Conservation (phyloP, 2,329 filamentous ascomycete species). For the Ceratocystis diversiconidia region DNA sequence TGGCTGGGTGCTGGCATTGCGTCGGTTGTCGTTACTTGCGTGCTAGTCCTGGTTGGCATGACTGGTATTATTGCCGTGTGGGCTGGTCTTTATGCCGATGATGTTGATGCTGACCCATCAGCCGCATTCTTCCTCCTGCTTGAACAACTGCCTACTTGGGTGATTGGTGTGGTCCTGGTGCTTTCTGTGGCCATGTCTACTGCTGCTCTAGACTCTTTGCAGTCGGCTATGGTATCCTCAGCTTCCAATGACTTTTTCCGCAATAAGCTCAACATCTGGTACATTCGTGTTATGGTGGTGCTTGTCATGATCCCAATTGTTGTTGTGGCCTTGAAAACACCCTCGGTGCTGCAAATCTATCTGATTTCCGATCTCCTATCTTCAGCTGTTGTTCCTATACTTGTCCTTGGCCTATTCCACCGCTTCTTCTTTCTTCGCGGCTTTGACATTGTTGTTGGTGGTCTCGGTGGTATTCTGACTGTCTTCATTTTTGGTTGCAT, state of each 20-base stretch:
- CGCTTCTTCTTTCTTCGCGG: constrained; percentile 65
- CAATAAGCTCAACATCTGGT: constrained; percentile 64
- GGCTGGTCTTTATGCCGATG: constrained; percentile 57
- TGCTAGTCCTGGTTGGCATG: constrained; percentile 58
- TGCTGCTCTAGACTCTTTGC: constrained; percentile 65
- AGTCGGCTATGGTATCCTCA: constrained; percentile 73
- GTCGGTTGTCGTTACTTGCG: constrained; percentile 47
- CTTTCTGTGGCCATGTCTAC: constrained; percentile 67
- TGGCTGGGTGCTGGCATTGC: constrained; percentile 61
- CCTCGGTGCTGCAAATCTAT: constrained; percentile 67
- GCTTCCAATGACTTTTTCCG: constrained; percentile 75
- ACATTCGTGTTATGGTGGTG: constrained; percentile 54
- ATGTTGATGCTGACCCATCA: constrained; percentile 42
- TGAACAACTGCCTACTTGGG: constrained; percentile 58
- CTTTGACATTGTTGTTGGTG: constrained; percentile 66
- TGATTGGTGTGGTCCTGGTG: constrained; percentile 67
- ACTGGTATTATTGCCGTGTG: constrained; percentile 65
- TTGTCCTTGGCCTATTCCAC: constrained; percentile 57
- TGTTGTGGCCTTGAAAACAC: constrained; percentile 58
- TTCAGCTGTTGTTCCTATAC: constrained; percentile 58
- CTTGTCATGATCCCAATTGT: constrained; percentile 60
- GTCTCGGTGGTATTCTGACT: constrained; percentile 61
- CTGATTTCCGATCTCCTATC: constrained; percentile 70
- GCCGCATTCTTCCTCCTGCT: constrained; percentile 65
- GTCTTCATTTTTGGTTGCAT: constrained; percentile 71